Evolutionary conservation across 306 rosid species (phyloP).

Genomic region (Calophaca sinica): DNA sequence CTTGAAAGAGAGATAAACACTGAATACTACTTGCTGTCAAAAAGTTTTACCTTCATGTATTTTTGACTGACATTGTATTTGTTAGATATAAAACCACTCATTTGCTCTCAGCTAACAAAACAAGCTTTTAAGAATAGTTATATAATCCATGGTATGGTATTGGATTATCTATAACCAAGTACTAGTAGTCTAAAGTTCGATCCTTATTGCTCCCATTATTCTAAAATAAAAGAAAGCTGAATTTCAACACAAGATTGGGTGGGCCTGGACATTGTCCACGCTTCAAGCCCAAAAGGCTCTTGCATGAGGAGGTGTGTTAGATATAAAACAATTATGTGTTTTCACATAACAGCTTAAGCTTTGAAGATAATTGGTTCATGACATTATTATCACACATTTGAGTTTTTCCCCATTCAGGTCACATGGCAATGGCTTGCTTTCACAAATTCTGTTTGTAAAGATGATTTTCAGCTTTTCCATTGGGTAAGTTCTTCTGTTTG

Average conservation of each 20-base stretch:
- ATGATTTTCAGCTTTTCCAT: slow-evolving; percentile 84
- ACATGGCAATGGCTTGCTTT: slow-evolving; percentile 98
- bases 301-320: slow-evolving; percentile 1
- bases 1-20: background rate
- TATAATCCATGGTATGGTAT: background rate
- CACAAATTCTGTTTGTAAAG: slow-evolving; percentile 86
- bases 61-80: background rate
- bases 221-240: background rate
- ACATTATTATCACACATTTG: background rate
- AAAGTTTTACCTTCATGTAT: background rate
- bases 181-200: background rate
- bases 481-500: slow-evolving; percentile 60
- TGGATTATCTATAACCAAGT: slow-evolving; percentile 5
- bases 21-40: background rate
- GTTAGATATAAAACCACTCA: background rate
- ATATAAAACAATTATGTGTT: background rate
- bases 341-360: background rate
- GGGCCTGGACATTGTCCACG: background rate
- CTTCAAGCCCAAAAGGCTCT: slow-evolving; percentile 4
- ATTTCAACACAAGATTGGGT: background rate
- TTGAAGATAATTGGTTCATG: slow-evolving; percentile 3
- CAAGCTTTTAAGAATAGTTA: background rate
- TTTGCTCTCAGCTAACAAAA: background rate
- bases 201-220: background rate
- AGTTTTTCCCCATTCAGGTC: slow-evolving; percentile 55